Evolutionary conservation across 306 rosid species (phyloP), one percentile per base, ranked within the genome.

Genomic region (Fagus sylvatica): DNA sequence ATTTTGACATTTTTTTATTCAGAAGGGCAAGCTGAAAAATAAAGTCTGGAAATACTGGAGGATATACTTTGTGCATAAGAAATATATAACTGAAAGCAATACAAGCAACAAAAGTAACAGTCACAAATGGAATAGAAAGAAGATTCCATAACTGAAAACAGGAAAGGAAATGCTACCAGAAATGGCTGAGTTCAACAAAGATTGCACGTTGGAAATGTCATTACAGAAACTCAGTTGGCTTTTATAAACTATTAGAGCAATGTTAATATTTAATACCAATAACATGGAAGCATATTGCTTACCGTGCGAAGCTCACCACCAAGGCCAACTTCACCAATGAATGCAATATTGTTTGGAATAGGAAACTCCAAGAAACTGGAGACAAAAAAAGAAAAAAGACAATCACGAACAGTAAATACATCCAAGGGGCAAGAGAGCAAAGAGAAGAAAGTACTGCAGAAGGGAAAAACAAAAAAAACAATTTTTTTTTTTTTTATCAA

Each of bases 281-380:
- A 71, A 65, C 22, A 43, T 37, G 73, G 67, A 78, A 71, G 28
- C 53, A 81, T 17, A 55, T 46, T 64, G 69, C 97, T 87, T 78
- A 95, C 98, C 90, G 17, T 84, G 79, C 96, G 98, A 81, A 95
- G 91, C 87, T 95, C 98, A n/a, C 98, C 98, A 9, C 90, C 80
- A 7, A 92, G 98, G 73, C 98, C 98, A 68, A 95, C 81, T 91
- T 95, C 98, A 72, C 96, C 98, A 60, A 95, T 89, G 88, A 95
- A 95, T 67, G 97, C 97, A 61, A 88, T 73, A 70, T 81, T 85
- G 72, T 82, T 86, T 71, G 98, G 97, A 84, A 95, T 85, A 70
- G 98, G 96, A 53, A 76, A 90, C 88, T 91, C 98, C 93, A 95
- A 82, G 84, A 91, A 95, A 79, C 98, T 95, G 88, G 81, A 73